These are phyloP conservation scores for Phylloporus sp. DNA, from an alignment of 768 basidiomycete genomes.

Conservation along the genomic window DNA sequence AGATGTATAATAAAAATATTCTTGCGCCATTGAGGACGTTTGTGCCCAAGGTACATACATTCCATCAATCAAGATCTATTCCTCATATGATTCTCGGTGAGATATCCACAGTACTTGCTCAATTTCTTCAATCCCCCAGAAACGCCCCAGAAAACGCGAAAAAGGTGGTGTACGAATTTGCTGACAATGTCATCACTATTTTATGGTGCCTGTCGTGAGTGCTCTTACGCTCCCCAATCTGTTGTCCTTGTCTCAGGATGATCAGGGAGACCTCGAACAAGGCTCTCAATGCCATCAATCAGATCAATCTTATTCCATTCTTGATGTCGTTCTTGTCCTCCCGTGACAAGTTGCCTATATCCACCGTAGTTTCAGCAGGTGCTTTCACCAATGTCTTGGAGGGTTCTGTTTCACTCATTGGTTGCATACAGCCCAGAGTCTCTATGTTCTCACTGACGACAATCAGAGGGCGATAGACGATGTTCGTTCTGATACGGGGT, in stretches of 20 bases:
- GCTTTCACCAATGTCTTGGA: slow-evolving; percentile 8
- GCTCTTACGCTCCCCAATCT: background rate
- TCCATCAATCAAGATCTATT: background rate
- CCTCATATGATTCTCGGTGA: slow-evolving; percentile 27
- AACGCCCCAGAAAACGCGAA: slow-evolving; percentile 64
- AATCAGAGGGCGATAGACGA: slow-evolving; percentile 72
- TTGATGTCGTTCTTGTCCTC: slow-evolving; percentile 85
- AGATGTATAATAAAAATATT: slow-evolving; percentile 97
- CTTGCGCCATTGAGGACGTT: slow-evolving; percentile 71
- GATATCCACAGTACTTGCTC: slow-evolving; percentile 72
- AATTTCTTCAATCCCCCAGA: slow-evolving; percentile 60
- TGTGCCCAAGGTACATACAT: slow-evolving; percentile 62
- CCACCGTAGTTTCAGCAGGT: slow-evolving; percentile 78
- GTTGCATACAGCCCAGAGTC: slow-evolving; percentile 66
- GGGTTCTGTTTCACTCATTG: background rate
- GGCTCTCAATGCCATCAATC: slow-evolving; percentile 73
- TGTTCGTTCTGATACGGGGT: slow-evolving; percentile 55
- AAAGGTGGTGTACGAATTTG: slow-evolving; percentile 78
- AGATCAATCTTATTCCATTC: slow-evolving; percentile 74
- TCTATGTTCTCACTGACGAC: slow-evolving; percentile 92
- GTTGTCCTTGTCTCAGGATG: slow-evolving; percentile 18
- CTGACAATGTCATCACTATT: slow-evolving; percentile 89
- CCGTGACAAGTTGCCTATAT: slow-evolving; percentile 61
- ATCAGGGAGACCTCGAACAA: slow-evolving; percentile 89
- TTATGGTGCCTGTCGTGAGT: slow-evolving; percentile 95